Evolutionary conservation across 306 rosid genomes (phyloP).

Genomic region (Trifolium pratense): DNA sequence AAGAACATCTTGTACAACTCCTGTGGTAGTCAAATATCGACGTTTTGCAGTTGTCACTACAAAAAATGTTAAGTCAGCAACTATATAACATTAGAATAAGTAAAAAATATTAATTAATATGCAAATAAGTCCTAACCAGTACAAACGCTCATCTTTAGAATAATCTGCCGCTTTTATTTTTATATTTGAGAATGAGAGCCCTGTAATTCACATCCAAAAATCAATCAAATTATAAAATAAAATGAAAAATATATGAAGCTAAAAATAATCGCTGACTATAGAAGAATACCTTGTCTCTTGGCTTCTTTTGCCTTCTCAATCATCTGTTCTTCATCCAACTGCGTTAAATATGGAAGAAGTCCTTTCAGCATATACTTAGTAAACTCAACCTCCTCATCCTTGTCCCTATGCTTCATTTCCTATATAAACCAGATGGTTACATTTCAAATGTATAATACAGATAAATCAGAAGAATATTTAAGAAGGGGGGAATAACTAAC

Average conservation of each 20-base stretch:
- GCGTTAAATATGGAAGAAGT: conserved; percentile 69
- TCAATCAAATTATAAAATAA: conserved; percentile 8
- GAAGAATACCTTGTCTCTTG: conserved; percentile 58
- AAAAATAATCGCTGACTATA: background rate
- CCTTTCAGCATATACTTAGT: conserved; percentile 52
- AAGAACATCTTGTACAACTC: conserved; percentile 68
- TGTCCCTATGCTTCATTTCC: conserved; percentile 28
- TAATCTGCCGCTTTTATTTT: conserved; percentile 16
- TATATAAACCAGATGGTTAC: conserved; percentile 31
- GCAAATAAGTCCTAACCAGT: conserved; percentile 58
- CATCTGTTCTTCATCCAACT: conserved; percentile 65
- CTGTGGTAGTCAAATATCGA: conserved; percentile 84
- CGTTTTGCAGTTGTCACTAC: conserved; percentile 80
- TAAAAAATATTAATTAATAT: background rate
- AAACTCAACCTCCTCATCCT: conserved; percentile 37
- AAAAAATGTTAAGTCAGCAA: conserved; percentile 38
- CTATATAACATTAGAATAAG: conserved; percentile 9
- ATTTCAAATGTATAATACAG: background rate
- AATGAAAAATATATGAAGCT: conserved; percentile 11
- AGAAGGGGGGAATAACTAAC: conserved; percentile 46
- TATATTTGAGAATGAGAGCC: conserved; percentile 44
- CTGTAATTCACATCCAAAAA: conserved; percentile 42
- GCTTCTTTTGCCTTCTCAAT: conserved; percentile 69
- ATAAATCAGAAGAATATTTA: conserved; percentile 4
- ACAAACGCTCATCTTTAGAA: conserved; percentile 54